Evolutionary conservation across 495 filamentous ascomycete genomes (phyloP), one percentile per base, ranked within the genome.

Genomic region (Daldinia vernicosa): DNA sequence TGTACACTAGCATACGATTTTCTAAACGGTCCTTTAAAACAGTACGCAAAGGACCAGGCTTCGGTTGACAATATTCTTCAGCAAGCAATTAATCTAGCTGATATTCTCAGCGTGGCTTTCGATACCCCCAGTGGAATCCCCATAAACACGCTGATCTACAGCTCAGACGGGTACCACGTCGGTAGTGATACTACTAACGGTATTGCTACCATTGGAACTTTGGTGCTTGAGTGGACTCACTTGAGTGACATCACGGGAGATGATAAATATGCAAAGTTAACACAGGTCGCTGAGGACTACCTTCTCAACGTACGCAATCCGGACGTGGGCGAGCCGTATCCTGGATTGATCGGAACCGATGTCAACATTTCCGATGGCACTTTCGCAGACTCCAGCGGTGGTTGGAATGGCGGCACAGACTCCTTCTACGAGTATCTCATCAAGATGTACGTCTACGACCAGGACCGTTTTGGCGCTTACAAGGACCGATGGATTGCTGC

Each of bases 351-450:
- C 6, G 93, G 93, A 2, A 90, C 88, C 30, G 80, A 88, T 51
- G 85, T 97, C 56, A 78, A 89, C 66, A 83, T 93, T 64, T 71
- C 69, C 0, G 87, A 83, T 4, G 93, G 93, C n/a, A 19, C 82
- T 6, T 95, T 96, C 70, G 62, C 82, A 2, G 87, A 95, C 66
- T 83, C 85, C 17, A 66, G 63, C 9, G 93, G 94, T 47, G 89
- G 91, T 24, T 97, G 94, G 94, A 86, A 88, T 66, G 93, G 91
- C 53, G 91, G 92, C 9, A 87, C 86, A 50, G 94, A 97, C 79
- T 91, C 88, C 26, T 95, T 89, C 81, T 97, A 97, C 78, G 93
- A 97, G 81, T 97, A 97, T 70, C 85, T 97, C 26, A 90, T 97
- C 77, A 97, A 97, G 84, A 95, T 95, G 92, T 96, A 90, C 72